phyloP scores from a whole-genome alignment of 2,329 filamentous ascomycete species.

The Epichloe festucae region DNA sequence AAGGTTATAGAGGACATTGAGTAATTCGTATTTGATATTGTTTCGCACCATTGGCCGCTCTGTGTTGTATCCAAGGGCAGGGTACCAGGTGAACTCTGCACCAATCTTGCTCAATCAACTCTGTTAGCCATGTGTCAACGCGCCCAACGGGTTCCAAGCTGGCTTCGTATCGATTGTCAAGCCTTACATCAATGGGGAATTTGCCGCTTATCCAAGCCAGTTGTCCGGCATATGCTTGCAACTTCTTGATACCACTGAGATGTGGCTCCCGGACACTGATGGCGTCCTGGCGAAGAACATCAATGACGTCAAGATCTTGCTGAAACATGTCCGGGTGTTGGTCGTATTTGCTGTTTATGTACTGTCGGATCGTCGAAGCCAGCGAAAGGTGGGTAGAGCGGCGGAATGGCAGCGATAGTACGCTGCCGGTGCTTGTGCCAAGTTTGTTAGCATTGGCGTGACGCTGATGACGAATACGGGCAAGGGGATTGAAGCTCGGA shows the following conservation, averaged over 20 bases:
- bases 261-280: slow-evolving; percentile 82
- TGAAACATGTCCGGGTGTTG: slow-evolving; percentile 96
- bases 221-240: slow-evolving; percentile 87
- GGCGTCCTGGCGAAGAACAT: slow-evolving; percentile 72
- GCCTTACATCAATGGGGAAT: slow-evolving; percentile 75
- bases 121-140: slow-evolving; percentile 6
- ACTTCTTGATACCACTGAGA: slow-evolving; percentile 68
- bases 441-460: neutral
- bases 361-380: slow-evolving; percentile 74
- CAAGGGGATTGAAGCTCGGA: neutral
- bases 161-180: neutral
- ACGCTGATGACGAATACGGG: neutral
- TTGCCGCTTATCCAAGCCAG: slow-evolving; percentile 88
- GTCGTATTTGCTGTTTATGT: slow-evolving; percentile 97
- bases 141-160: neutral
- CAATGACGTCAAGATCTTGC: slow-evolving; percentile 72
- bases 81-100: slow-evolving; percentile 93
- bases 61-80: slow-evolving; percentile 79
- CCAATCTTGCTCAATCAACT: slow-evolving; percentile 49
- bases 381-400: slow-evolving; percentile 69
- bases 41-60: slow-evolving; percentile 55
- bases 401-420: slow-evolving; percentile 76
- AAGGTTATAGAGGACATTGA: slow-evolving; percentile 88
- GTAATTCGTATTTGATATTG: slow-evolving; percentile 68
- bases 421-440: slow-evolving; percentile 32